Conservation (phyloP, 2,329 filamentous ascomycete species). For the Pseudocercospora fijiensis region DNA sequence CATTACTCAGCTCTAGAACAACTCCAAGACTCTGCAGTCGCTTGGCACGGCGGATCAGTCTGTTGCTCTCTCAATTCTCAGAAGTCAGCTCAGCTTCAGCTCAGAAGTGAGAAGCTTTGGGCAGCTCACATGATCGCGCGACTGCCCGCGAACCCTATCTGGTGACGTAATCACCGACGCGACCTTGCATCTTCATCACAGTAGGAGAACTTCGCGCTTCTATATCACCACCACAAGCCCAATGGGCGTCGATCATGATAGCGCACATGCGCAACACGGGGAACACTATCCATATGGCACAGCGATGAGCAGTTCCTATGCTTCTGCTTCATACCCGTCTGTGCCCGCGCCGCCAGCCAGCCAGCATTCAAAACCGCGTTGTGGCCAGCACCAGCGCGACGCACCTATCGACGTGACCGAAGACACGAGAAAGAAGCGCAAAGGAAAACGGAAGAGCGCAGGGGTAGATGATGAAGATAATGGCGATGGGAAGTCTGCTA, state of each 20-base stretch:
- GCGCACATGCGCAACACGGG: background rate
- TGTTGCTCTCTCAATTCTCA: no score
- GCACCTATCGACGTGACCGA: conserved; percentile 11
- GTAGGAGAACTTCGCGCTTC: background rate
- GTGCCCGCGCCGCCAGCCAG: background rate
- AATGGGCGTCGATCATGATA: background rate
- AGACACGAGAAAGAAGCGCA: background rate
- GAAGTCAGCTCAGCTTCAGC: no score
- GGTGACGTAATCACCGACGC: background rate
- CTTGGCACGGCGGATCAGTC: background rate
- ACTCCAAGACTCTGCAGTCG: background rate
- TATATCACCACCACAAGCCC: background rate
- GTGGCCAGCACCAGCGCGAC: background rate
- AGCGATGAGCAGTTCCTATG: background rate
- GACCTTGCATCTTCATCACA: background rate
- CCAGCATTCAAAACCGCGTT: background rate
- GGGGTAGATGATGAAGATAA: background rate
- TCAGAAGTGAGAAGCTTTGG: no score
- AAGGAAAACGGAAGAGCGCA: conserved; percentile 8
- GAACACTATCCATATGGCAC: background rate
- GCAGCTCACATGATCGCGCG: background rate
- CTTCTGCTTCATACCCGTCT: background rate
- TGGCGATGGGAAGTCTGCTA: conserved; percentile 9
- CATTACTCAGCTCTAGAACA: background rate
- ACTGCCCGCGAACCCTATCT: background rate